Base-by-base conservation (phyloP, 2,329 filamentous ascomycete species). In the Coniochaeta sp. region DNA sequence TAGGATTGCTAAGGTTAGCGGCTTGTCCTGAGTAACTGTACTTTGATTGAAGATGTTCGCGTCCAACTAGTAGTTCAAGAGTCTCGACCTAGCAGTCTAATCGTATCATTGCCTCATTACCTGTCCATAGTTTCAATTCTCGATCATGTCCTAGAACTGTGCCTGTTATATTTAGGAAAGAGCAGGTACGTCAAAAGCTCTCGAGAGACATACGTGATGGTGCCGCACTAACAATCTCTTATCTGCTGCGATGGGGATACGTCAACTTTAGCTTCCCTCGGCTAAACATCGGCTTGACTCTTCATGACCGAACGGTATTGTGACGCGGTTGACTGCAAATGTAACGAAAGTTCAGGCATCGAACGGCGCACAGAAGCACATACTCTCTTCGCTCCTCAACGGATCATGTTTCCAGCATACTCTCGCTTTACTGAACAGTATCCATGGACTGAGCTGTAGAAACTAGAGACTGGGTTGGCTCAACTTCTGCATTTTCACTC, bases 401-500 rank as follows among this genome's bases (percentile, higher is more conserved):
- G 17, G 40, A 19, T 22, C 19, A 5, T 19, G 28, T 47, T 6
- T 24, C 43, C 22, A 8, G 19, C 8, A 31, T 14, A 52, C 26
- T 24, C 24, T 28, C 26, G 14, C 47, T 52, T 26, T 28, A 38
- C 31, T 56, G 9, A 56, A 36, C 31, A 56, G 54, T 19, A 56
- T 22, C 52, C 22, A 56, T 58, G 56, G 33, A 31, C n/a, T 58
- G 38, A 58, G 34, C 34, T 28, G 57, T 34, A 40, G 38, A 24
- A 33, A 34, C 26, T 60, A 40, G 40, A 62, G 40, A 59, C 56
- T 44, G 56, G 56, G 28, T 58, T 31, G 56, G 56, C 56, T 58
- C 38, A 58, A 58, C 56, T 58, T 64, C 65, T 65, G 54, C 65
- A 43, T 24, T 33, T 11, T 58, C 12, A 19, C 36, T 26, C 24